A percentile compares a stretch with the other conserved stretches of the same genome.
These are phyloP conservation scores for Tarenaya hassleriana DNA, from an alignment of 345 rosid species.

Conservation along the genomic window DNA sequence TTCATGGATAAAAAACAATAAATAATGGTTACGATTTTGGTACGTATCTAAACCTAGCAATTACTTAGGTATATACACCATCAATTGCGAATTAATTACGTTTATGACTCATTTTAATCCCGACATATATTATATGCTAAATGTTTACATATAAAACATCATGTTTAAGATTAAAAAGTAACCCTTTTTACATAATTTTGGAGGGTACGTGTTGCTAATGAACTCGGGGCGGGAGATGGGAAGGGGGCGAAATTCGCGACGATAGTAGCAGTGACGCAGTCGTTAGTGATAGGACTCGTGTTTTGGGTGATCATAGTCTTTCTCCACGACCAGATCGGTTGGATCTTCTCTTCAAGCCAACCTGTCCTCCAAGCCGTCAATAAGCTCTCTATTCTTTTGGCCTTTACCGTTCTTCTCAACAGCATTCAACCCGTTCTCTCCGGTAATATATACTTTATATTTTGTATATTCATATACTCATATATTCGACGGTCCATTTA, in stretches of 20 bases:
- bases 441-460: slow-evolving; percentile 29
- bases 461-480: background rate
- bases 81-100: too few species aligned
- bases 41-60: too few species aligned
- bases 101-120: too few species aligned
- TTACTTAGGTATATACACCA: too few species aligned
- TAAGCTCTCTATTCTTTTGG: slow-evolving; percentile 53
- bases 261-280: slow-evolving; percentile 51
- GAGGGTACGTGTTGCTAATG: slow-evolving; percentile 89
- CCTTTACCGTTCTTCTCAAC: slow-evolving; percentile 78
- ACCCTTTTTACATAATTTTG: background rate
- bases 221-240: slow-evolving; percentile 87
- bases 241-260: slow-evolving; percentile 83
- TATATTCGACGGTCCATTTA: too few species aligned
- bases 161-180: background rate
- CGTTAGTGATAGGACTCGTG: slow-evolving; percentile 48
- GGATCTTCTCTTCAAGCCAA: slow-evolving; percentile 59
- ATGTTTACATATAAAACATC: too few species aligned
- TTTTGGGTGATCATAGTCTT: slow-evolving; percentile 57
- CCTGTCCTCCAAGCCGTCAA: slow-evolving; percentile 60
- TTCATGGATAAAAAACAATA: too few species aligned
- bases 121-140: too few species aligned
- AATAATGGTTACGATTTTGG: too few species aligned
- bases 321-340: slow-evolving; percentile 40
- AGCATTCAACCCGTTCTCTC: slow-evolving; percentile 87